phyloP scores from a whole-genome alignment of 164 flowering plant genomes.

The Macadamia tetraphylla region DNA sequence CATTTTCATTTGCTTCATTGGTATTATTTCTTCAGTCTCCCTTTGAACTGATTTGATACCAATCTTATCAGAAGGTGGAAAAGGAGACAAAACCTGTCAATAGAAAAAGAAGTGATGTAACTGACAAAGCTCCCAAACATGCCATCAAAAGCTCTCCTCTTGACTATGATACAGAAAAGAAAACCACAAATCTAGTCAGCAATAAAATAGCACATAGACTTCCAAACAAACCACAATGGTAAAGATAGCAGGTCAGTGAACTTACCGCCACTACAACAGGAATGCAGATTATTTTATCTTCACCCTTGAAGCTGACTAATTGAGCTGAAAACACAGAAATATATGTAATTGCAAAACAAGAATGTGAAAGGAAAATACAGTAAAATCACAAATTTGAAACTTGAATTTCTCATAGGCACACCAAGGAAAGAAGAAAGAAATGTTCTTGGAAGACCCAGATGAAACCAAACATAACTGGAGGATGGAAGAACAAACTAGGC shows the following conservation, averaged over 20 bases:
- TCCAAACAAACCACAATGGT: background rate
- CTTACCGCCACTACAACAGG: constrained; percentile 97
- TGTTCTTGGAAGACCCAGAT: background rate
- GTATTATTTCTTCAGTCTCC: constrained; percentile 84
- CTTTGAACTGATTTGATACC: constrained; percentile 95
- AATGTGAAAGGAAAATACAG: background rate
- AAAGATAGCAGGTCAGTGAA: constrained; percentile 6
- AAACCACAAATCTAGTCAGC: background rate
- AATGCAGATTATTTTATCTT: constrained; percentile 45
- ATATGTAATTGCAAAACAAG: background rate
- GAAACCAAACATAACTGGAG: no score
- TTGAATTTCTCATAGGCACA: background rate
- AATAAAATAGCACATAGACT: background rate
- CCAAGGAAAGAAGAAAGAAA: background rate
- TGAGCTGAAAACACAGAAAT: constrained; percentile 61
- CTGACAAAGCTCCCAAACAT: background rate
- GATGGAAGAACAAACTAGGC: no score
- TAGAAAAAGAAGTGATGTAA: background rate
- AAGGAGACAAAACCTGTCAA: constrained; percentile 74
- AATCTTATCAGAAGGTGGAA: constrained; percentile 96
- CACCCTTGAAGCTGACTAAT: constrained; percentile 51
- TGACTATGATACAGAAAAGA: background rate
- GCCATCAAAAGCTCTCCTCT: background rate
- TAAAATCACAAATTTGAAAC: background rate
- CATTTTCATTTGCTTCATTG: constrained; percentile 99